Conservation (phyloP, 2,329 filamentous ascomycete species). For the Trichoderma polysporum region DNA sequence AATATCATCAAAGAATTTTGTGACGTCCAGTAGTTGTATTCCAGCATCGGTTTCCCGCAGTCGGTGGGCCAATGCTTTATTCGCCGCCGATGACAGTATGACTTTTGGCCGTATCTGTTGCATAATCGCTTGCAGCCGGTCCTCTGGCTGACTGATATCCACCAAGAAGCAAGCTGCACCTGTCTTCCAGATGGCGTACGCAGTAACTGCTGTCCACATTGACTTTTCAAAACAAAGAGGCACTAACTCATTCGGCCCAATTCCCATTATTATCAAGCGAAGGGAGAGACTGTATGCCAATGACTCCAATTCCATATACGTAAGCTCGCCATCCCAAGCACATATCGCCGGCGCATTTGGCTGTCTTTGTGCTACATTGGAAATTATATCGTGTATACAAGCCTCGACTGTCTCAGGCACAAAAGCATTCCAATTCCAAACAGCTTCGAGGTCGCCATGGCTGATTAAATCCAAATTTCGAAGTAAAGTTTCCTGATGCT, state of each 20-base stretch:
- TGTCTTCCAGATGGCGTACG: not conserved
- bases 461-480: not conserved
- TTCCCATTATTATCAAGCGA: not conserved
- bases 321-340: not conserved
- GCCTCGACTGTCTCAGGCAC: not conserved
- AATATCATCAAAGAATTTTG: not conserved
- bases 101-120: not conserved
- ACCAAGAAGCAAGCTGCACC: not conserved
- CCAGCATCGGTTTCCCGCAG: not conserved
- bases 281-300: not conserved
- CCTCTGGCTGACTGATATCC: not conserved
- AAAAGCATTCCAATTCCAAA: not conserved
- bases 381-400: not conserved
- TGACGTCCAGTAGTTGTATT: not conserved
- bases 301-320: not conserved
- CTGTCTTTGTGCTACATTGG: slow-evolving; percentile 36
- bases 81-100: not conserved
- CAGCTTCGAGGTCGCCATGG: not conserved
- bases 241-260: not conserved
- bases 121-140: not conserved
- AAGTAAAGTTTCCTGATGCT: not conserved
- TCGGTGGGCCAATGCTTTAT: not conserved
- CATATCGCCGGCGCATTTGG: slow-evolving; percentile 26
- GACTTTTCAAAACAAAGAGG: not conserved
- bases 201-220: not conserved